Base-by-base conservation (phyloP, 768 basidiomycete species). In the Termitomyces sp. region DNA sequence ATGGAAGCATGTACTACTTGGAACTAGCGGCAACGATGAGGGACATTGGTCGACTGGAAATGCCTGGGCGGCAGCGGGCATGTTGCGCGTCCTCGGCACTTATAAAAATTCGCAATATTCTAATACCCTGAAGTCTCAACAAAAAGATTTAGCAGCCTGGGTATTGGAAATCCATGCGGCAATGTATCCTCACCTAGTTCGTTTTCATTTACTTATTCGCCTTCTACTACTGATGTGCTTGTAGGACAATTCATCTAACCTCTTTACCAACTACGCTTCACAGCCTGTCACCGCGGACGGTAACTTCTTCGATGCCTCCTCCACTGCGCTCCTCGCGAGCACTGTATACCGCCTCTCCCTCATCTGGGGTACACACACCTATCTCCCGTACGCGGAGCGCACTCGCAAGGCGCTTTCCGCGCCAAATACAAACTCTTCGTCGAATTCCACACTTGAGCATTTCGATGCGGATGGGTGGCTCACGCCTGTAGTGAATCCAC, bases 41-140 rank as follows among this genome's bases (percentile, higher is more conserved):
- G 90, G 91, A 0, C 86, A 89, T 65, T 95, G 91, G 91, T 82
- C 88, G 1, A 92, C 92, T 4, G 93, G 93, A 0, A 94, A 95
- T 56, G 93, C 77, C 3, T 96, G 94, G 94, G 94, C 89, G 0
- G 91, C 91, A 0, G 88, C 85, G 18, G 93, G 94, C 1, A 93
- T 93, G 81, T 75, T 91, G 10, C 86, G 93, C 6, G 93, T 95
- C 3, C 76, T 89, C 0, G 85, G 82, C 2, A 93, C 91, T 1
- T 86, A 93, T 57, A 76, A 82, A 62, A 73, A 82, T 33, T 89
- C 89, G 0, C 72, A 79, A 49, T 91, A 76, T 59, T 74, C 79
- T 1, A 73, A 73, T 32, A 66, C 71, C 7, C 69, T 91, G 58
- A 66, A 76, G 51, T 71, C 66, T 16, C 74, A 91, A 67, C 82